A percentile compares a stretch with the other conserved stretches of the same genome.
Conservation (phyloP, 805 yeast genomes). For the Lachancea nothofagi region DNA sequence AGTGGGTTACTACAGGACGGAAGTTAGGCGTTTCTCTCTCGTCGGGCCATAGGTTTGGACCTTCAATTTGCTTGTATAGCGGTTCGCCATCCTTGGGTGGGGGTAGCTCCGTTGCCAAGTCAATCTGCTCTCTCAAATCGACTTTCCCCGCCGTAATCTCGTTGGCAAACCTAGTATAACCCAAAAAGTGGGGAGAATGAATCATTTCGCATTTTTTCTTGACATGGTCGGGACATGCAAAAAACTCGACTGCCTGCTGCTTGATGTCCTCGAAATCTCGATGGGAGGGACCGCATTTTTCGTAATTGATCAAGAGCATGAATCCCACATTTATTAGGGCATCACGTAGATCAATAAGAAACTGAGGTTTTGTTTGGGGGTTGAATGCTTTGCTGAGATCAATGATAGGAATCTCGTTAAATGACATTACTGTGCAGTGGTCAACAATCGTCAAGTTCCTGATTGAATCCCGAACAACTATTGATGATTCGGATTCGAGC, state of each 20-base stretch:
- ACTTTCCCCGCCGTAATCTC: conserved; percentile 49
- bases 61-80: conserved; percentile 46
- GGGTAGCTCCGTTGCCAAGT: conserved; percentile 49
- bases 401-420: conserved; percentile 14
- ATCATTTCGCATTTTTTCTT: conserved; percentile 47
- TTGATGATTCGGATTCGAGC: too few relatives aligned
- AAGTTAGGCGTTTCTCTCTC: conserved; percentile 39
- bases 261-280: conserved; percentile 37
- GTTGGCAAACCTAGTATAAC: conserved; percentile 51
- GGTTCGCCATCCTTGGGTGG: conserved; percentile 35
- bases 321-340: conserved; percentile 57
- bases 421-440: too few relatives aligned
- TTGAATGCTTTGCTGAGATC: conserved; percentile 32
- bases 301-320: conserved; percentile 38
- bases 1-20: conserved; percentile 37
- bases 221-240: conserved; percentile 41
- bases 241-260: conserved; percentile 39
- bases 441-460: too few relatives aligned
- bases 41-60: conserved; percentile 54
- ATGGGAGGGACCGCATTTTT: conserved; percentile 37
- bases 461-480: too few relatives aligned
- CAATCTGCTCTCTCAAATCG: conserved; percentile 61
- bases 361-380: conserved; percentile 38
- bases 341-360: conserved; percentile 34
- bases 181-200: conserved; percentile 53